phyloP scores from a whole-genome alignment of 768 basidiomycete species.

The Suillus bovinus region DNA sequence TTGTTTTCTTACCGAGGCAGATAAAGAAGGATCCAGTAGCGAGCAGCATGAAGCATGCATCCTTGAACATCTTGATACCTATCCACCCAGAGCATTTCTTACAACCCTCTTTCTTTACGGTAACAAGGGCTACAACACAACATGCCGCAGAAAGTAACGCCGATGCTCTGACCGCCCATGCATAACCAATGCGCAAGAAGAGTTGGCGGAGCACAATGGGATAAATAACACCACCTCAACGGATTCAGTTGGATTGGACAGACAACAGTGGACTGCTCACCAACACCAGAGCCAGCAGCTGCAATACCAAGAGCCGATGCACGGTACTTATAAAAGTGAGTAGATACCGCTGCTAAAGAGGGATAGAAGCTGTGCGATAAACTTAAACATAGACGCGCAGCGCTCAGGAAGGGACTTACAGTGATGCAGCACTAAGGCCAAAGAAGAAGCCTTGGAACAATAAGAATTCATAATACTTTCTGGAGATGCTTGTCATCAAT shows the following conservation, averaged over 20 bases:
- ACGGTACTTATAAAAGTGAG: slow-evolving; percentile 62
- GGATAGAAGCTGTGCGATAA: slow-evolving; percentile 62
- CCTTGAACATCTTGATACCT: slow-evolving; percentile 38
- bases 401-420: slow-evolving; percentile 43
- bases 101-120: slow-evolving; percentile 37
- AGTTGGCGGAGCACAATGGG: slow-evolving; percentile 63
- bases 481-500: slow-evolving; percentile 61
- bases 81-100: slow-evolving; percentile 20
- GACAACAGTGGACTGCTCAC: slow-evolving; percentile 32
- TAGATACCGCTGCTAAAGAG: slow-evolving; percentile 63
- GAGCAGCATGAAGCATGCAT: slow-evolving; percentile 54
- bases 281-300: slow-evolving; percentile 67
- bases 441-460: slow-evolving; percentile 65
- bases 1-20: slow-evolving; percentile 50
- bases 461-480: slow-evolving; percentile 59
- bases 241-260: slow-evolving; percentile 22
- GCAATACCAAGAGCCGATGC: slow-evolving; percentile 74
- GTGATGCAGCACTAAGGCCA: slow-evolving; percentile 61
- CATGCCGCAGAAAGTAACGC: slow-evolving; percentile 51
- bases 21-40: slow-evolving; percentile 56
- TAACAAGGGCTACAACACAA: slow-evolving; percentile 46
- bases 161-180: slow-evolving; percentile 61
- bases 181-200: slow-evolving; percentile 56
- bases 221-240: slow-evolving; percentile 65
- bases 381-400: slow-evolving; percentile 10